These are phyloP conservation scores for Reutealis trisperma DNA, from an alignment of 345 rosid genomes.

Conservation along the genomic window DNA sequence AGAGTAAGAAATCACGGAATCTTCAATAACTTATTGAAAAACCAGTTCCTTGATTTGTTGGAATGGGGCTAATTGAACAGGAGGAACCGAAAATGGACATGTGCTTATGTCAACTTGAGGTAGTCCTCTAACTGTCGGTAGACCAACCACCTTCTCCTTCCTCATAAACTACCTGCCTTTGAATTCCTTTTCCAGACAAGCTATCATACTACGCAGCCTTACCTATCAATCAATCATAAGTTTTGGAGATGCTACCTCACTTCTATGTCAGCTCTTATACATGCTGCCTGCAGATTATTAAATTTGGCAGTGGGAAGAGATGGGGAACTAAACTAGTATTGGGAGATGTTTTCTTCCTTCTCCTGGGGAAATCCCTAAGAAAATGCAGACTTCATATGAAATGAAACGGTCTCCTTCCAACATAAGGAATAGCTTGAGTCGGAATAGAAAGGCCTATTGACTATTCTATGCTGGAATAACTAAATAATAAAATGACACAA, in stretches of 20 bases:
- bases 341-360: neutral
- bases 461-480: no score
- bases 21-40: neutral
- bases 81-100: neutral
- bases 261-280: neutral
- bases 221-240: neutral
- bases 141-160: neutral
- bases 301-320: neutral
- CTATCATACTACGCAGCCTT: neutral
- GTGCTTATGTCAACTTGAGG: neutral
- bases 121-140: neutral
- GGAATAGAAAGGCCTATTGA: neutral
- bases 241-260: neutral
- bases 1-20: neutral
- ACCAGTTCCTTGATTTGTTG: neutral
- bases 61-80: no score
- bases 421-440: neutral
- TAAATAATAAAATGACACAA: neutral
- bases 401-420: neutral
- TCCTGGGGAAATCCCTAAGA: neutral
- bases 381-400: neutral
- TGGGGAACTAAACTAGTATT: neutral
- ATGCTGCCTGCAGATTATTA: neutral
- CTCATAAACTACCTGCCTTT: no score
- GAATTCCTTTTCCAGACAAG: neutral